Evolutionary conservation across 2,329 filamentous ascomycete genomes (phyloP), one percentile per base, ranked within the genome.

Genomic region (Graphiopsis chlorocephala): DNA sequence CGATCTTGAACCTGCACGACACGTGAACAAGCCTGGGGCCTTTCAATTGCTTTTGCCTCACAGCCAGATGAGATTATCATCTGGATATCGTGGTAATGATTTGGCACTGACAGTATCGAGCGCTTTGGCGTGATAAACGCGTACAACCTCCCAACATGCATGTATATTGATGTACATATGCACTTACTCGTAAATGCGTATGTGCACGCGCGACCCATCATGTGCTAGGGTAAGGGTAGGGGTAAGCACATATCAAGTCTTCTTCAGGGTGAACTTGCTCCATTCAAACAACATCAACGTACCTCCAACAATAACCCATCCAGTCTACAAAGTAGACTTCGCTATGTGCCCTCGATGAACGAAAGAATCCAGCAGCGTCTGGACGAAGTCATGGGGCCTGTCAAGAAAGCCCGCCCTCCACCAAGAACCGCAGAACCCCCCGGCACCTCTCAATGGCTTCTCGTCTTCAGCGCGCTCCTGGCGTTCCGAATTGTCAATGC

Each of bases 401-500:
- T 11, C 17, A 53, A 53, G 26, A 20, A 20, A n/a, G 26, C 10
- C n/a, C 50, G 10, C 2, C 17, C 8, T 28, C 4, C 26, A 31
- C 15, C 5, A n/a, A 31, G 23, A 1, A 29, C 26, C 5, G 28
- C 50, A 28, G 11, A 53, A 7, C 7, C 17, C 2, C n/a, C 23
- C 23, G 29, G 11, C 20, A 33, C 12, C 31, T 56, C 53, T 11
- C 53, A 38, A 56, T 38, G 53, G 53, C n/a, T 56, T 29, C 53
- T 29, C 5, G 45, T 64, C 42, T 53, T 75, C 26, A 69, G 77
- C 20, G 38, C 67, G 62, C 69, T 87, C 58, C 70, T 97, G 69
- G 82, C 86, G 47, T 85, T 96, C 68, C 91, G 95, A 63, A 84
- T 94, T 68, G 77, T 91, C 75, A 97, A 97, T 79, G 88, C 92